Percentiles rank a stretch among this genome's conserved stretches.
These are phyloP conservation scores for Orbilia ellipsospora DNA, from an alignment of 2,329 filamentous ascomycete genomes.

Conservation along the genomic window DNA sequence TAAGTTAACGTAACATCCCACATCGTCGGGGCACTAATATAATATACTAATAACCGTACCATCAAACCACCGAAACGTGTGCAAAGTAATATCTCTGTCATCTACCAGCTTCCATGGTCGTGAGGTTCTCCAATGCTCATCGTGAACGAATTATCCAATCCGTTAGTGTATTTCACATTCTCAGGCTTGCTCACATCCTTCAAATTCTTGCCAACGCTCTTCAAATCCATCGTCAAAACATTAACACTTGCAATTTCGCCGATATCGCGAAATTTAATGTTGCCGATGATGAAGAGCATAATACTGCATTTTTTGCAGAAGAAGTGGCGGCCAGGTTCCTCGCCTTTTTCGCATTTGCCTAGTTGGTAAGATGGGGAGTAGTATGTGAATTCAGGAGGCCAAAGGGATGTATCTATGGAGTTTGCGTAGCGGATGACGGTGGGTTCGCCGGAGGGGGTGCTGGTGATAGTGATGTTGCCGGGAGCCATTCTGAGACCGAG, in stretches of 20 bases:
- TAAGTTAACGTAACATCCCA: too few relatives aligned
- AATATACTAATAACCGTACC: too few relatives aligned
- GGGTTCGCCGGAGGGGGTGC: conserved; percentile 40
- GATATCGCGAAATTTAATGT: conserved; percentile 18
- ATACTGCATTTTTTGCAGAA: conserved; percentile 46
- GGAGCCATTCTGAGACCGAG: conserved; percentile 25
- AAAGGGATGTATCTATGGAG: conserved; percentile 33
- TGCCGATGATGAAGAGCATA: conserved; percentile 42
- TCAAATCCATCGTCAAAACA: conserved; percentile 28
- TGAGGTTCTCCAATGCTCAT: conserved; percentile 14
- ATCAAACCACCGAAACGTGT: not conserved
- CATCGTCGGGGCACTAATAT: too few relatives aligned
- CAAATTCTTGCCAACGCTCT: conserved; percentile 33
- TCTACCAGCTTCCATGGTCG: conserved; percentile 38
- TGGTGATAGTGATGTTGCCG: conserved; percentile 35
- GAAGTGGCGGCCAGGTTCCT: conserved; percentile 37
- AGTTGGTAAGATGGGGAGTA: conserved; percentile 41
- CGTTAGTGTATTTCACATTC: conserved; percentile 31
- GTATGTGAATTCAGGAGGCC: conserved; percentile 36
- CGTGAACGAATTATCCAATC: conserved; percentile 18
- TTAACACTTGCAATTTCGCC: conserved; percentile 35
- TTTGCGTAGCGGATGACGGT: conserved; percentile 29
- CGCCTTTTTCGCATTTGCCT: conserved; percentile 8
- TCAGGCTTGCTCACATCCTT: conserved; percentile 35
- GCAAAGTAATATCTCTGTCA: not conserved